Conservation (phyloP, 345 rosid species). For the Populus nigra region DNA sequence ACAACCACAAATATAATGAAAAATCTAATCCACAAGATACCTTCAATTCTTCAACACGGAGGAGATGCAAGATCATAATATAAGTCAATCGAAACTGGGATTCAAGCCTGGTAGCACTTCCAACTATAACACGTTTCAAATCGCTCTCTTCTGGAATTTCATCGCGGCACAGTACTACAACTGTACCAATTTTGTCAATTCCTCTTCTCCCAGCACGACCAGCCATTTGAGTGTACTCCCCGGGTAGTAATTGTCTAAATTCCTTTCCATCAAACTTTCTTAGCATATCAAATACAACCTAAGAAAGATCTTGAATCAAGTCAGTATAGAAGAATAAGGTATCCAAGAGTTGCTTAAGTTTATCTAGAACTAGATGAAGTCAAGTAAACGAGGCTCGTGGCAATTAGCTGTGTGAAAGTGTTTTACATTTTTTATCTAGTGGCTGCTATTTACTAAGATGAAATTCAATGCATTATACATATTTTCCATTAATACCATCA, state of each 20-base stretch:
- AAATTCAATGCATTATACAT: background rate
- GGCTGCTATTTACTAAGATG: background rate
- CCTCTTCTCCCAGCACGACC: slow-evolving; percentile 99
- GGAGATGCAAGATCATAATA: slow-evolving; percentile 94
- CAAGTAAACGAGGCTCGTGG: background rate
- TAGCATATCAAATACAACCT: slow-evolving; percentile 92
- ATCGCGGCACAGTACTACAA: slow-evolving; percentile 90
- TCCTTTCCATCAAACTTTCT: slow-evolving; percentile 96
- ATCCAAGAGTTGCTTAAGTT: background rate
- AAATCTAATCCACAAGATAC: slow-evolving; percentile 33
- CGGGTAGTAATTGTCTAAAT: slow-evolving; percentile 79
- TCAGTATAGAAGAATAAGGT: slow-evolving; percentile 14
- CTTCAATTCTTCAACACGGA: slow-evolving; percentile 98
- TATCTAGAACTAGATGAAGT: background rate
- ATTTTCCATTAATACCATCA: background rate
- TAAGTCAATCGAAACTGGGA: slow-evolving; percentile 96
- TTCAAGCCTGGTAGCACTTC: slow-evolving; percentile 77
- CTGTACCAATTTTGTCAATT: slow-evolving; percentile 92
- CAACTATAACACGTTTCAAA: slow-evolving; percentile 60
- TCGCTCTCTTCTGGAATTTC: slow-evolving; percentile 79
- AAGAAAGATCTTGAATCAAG: slow-evolving; percentile 22
- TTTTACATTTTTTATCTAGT: background rate
- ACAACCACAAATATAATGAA: background rate
- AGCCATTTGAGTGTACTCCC: slow-evolving; percentile 99
- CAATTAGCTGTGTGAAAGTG: background rate